phyloP scores from a whole-genome alignment of 495 filamentous ascomycete species.

The Hypoxylon intermedium region DNA sequence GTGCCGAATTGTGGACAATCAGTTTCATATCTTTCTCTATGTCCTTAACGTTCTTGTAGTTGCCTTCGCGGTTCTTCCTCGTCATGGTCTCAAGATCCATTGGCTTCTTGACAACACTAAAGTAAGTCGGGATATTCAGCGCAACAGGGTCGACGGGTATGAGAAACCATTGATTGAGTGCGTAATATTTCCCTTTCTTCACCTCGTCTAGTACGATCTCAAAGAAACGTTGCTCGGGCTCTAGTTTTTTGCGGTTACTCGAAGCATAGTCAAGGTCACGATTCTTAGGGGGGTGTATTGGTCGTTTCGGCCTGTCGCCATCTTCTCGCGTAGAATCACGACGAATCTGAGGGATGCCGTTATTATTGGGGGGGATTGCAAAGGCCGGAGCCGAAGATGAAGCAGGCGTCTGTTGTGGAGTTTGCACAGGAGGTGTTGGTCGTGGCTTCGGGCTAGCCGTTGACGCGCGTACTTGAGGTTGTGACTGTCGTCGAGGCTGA shows the following conservation, averaged over 20 bases:
- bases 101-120: slow-evolving; percentile 90
- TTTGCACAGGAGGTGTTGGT: slow-evolving; percentile 38
- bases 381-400: slow-evolving; percentile 66
- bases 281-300: slow-evolving; percentile 87
- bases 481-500: slow-evolving; percentile 55
- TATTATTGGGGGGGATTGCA: slow-evolving; percentile 69
- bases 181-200: slow-evolving; percentile 72
- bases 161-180: slow-evolving; percentile 73
- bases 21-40: slow-evolving; percentile 82
- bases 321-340: slow-evolving; percentile 81
- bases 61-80: slow-evolving; percentile 76
- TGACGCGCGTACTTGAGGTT: slow-evolving; percentile 40
- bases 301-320: slow-evolving; percentile 83
- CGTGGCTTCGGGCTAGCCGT: slow-evolving; percentile 50
- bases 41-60: slow-evolving; percentile 83
- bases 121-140: slow-evolving; percentile 91
- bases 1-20: slow-evolving; percentile 88
- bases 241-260: slow-evolving; percentile 87
- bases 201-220: slow-evolving; percentile 81
- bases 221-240: slow-evolving; percentile 88
- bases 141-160: slow-evolving; percentile 91
- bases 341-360: slow-evolving; percentile 89
- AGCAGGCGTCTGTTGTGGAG: slow-evolving; percentile 30
- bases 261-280: slow-evolving; percentile 86
- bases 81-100: slow-evolving; percentile 89